These are phyloP conservation scores for Trametopsis cervina DNA, from an alignment of 768 basidiomycete genomes.

Conservation along the genomic window DNA sequence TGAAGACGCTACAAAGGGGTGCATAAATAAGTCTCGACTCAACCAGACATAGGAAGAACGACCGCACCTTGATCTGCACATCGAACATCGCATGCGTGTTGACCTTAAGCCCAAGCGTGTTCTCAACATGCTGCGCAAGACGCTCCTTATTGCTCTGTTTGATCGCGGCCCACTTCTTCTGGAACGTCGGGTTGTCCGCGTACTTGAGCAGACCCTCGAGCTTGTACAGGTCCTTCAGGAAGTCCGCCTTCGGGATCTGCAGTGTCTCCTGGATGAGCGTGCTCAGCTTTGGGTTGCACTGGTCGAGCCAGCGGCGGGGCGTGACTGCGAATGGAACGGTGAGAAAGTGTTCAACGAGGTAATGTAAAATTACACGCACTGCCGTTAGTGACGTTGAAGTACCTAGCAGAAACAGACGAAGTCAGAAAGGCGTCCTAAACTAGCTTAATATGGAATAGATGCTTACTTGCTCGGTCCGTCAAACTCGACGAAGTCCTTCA, in stretches of 20 bases:
- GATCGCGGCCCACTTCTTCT: conserved; percentile 73
- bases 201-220: conserved; percentile 72
- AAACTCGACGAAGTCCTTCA: conserved; percentile 92
- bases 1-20: conserved; percentile 75
- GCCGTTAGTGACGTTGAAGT: conserved; percentile 91
- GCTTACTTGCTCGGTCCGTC: conserved; percentile 86
- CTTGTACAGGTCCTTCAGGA: conserved; percentile 79
- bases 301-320: conserved; percentile 89
- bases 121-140: conserved; percentile 69
- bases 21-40: too few species aligned
- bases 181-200: conserved; percentile 69
- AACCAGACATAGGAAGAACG: conserved; percentile 8
- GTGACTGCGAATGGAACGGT: conserved; percentile 53
- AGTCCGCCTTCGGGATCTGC: conserved; percentile 62
- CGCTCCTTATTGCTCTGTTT: conserved; percentile 91
- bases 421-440: not conserved
- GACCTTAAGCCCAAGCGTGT: conserved; percentile 60
- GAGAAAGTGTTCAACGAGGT: not conserved
- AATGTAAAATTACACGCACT: conserved; percentile 38
- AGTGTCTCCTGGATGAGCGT: conserved; percentile 81
- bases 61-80: conserved; percentile 75
- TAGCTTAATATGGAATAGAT: conserved; percentile 19
- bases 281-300: conserved; percentile 89
- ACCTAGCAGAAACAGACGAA: conserved; percentile 33
- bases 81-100: conserved; percentile 81